Evolutionary conservation across 164 flowering plant genomes (phyloP).

Genomic region (Paratinospora sagittata): DNA sequence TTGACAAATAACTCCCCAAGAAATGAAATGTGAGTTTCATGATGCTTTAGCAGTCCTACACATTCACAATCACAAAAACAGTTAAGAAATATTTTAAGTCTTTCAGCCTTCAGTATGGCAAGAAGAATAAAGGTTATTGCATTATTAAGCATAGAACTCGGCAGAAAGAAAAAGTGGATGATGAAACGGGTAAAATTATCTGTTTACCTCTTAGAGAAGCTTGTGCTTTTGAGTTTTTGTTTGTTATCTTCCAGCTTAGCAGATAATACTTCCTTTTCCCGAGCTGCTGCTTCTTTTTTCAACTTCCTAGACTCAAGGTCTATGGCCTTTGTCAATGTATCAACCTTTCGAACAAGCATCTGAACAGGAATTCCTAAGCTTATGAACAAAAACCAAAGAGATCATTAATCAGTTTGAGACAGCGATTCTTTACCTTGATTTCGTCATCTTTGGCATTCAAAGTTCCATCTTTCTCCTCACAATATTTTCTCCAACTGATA

Average conservation of each 20-base stretch:
- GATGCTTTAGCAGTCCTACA: conserved; percentile 24
- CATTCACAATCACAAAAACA: conserved; percentile 1
- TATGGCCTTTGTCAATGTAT: conserved; percentile 59
- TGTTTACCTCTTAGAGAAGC: conserved; percentile 41
- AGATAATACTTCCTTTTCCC: conserved; percentile 46
- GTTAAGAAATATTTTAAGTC: conserved; percentile 3
- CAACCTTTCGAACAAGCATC: conserved; percentile 68
- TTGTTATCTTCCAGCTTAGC: conserved; percentile 33
- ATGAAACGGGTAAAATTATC: neutral
- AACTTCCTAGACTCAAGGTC: conserved; percentile 64
- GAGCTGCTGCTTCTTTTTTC: conserved; percentile 61
- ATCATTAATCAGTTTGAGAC: neutral
- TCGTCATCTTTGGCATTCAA: conserved; percentile 69
- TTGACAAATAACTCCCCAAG: conserved; percentile 5
- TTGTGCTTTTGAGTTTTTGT: conserved; percentile 28
- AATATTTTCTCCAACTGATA: conserved; percentile 49
- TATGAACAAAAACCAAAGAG: neutral
- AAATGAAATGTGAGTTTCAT: conserved; percentile 12
- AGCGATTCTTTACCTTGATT: conserved; percentile 48
- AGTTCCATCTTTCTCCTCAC: conserved; percentile 50
- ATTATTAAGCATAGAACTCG: no score
- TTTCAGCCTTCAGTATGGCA: neutral
- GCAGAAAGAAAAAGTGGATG: neutral
- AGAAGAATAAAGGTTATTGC: no score
- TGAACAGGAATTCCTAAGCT: conserved; percentile 24